A percentile compares a stretch with the other conserved stretches of the same genome.
phyloP scores from a whole-genome alignment of 2,329 filamentous ascomycete genomes.

The Alternaria sp. region DNA sequence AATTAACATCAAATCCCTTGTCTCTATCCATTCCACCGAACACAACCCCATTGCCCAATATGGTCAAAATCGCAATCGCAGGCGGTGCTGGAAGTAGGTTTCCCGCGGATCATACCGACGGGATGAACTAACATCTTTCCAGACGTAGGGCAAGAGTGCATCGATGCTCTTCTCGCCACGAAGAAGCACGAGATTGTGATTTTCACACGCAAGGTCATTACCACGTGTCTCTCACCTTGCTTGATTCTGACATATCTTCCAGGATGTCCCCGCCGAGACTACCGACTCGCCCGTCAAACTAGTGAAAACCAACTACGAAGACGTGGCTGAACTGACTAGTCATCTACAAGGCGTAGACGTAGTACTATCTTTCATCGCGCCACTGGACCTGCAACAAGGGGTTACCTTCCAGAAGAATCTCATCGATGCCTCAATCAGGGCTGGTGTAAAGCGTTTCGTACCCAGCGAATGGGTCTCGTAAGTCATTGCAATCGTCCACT shows the following conservation, averaged over 20 bases:
- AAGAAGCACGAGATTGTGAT: conserved; percentile 60
- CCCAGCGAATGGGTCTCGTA: conserved; percentile 36
- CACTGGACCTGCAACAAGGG: conserved; percentile 26
- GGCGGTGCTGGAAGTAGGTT: conserved; percentile 15
- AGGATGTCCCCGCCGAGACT: not conserved
- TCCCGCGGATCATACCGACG: not conserved
- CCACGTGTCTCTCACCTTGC: not conserved
- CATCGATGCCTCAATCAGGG: conserved; percentile 29
- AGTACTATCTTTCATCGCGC: conserved; percentile 59
- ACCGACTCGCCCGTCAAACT: not conserved
- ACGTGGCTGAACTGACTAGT: conserved; percentile 12
- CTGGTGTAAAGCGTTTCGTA: conserved; percentile 31
- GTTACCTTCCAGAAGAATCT: conserved; percentile 21
- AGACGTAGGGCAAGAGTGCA: conserved; percentile 60
- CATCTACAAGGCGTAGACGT: conserved; percentile 57
- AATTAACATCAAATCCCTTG: not conserved
- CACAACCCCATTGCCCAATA: not conserved
- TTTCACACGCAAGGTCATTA: conserved; percentile 46
- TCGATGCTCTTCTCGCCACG: conserved; percentile 56
- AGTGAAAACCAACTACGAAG: conserved; percentile 5
- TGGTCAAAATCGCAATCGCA: conserved; percentile 23
- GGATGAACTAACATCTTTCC: not conserved
- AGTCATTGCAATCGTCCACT: not conserved
- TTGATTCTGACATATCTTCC: not conserved
- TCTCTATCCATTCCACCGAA: not conserved